These are phyloP conservation scores for Hypholoma sublateritium DNA, from an alignment of 768 basidiomycete species.

Conservation along the genomic window DNA sequence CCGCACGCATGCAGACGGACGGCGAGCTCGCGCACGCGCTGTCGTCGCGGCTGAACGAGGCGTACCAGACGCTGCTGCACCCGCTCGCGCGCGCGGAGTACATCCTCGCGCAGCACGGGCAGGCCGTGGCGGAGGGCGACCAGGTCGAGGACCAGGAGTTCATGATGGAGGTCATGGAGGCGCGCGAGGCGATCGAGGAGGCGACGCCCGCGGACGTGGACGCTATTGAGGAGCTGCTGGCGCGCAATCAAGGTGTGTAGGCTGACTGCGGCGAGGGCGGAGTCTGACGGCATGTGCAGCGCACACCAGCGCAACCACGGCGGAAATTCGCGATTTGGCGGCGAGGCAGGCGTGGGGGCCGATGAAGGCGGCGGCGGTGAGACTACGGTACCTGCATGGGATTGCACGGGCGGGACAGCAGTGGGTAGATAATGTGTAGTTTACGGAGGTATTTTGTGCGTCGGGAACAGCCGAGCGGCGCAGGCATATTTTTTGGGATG, in stretches of 20 bases:
- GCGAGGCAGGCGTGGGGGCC: conserved; percentile 50
- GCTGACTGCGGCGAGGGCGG: background rate
- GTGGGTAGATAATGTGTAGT: conserved; percentile 32
- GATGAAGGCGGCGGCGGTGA: conserved; percentile 60
- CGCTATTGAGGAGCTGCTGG: conserved; percentile 50
- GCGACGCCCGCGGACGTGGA: conserved; percentile 39
- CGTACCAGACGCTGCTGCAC: conserved; percentile 72
- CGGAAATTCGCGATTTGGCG: conserved; percentile 49
- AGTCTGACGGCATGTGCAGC: conserved; percentile 34
- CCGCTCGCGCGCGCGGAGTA: conserved; percentile 82
- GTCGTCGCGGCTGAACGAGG: conserved; percentile 79
- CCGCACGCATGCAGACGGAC: conserved; percentile 39
- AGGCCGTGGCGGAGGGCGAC: conserved; percentile 65
- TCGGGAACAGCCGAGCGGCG: conserved; percentile 19
- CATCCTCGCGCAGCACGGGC: conserved; percentile 64
- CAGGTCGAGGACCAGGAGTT: conserved; percentile 69
- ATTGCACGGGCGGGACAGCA: conserved; percentile 52
- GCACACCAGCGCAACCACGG: conserved; percentile 46
- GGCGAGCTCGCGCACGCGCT: conserved; percentile 60
- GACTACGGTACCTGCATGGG: conserved; percentile 72
- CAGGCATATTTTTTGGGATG: conserved; percentile 2
- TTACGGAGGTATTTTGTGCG: background rate
- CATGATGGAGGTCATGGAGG: conserved; percentile 77
- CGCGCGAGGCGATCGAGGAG: conserved; percentile 73
- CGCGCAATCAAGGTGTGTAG: conserved; percentile 53